Percentiles rank a stretch among this genome's conserved stretches.
Conservation (phyloP, 768 basidiomycete species). For the Lactarius trivialis region DNA sequence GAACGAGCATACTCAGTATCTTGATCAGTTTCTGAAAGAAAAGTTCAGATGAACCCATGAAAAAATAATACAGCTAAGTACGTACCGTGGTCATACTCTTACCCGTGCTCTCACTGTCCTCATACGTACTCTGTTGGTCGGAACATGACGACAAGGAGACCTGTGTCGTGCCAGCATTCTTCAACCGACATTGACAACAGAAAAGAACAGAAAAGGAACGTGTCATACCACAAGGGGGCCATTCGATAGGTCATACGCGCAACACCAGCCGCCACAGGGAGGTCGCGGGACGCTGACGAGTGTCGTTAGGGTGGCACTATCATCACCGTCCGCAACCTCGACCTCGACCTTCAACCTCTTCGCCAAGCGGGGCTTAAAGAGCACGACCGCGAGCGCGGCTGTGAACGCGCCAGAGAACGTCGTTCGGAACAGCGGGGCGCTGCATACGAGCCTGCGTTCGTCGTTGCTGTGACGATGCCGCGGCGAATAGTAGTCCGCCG, state of each 20-base stretch:
- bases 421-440: background rate
- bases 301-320: background rate
- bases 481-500: background rate
- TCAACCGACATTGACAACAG: background rate
- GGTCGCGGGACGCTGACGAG: background rate
- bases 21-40: slow-evolving; percentile 2
- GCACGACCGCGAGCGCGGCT: background rate
- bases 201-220: background rate
- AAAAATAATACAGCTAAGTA: background rate
- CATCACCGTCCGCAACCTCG: background rate
- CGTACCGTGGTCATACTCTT: slow-evolving; percentile 17
- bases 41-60: background rate
- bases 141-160: slow-evolving; percentile 14
- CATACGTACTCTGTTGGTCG: slow-evolving; percentile 4
- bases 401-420: background rate
- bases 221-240: slow-evolving; percentile 10
- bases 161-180: background rate
- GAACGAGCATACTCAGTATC: slow-evolving; percentile 4
- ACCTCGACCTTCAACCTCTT: background rate
- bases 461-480: background rate
- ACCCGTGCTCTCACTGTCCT: slow-evolving; percentile 2
- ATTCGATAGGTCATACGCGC: background rate
- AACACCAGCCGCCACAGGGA: background rate
- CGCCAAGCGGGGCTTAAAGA: background rate
- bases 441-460: background rate